Evolutionary conservation across 1,139 yeast genomes (phyloP).

Genomic region (Scheffersomyces segobiensis): DNA sequence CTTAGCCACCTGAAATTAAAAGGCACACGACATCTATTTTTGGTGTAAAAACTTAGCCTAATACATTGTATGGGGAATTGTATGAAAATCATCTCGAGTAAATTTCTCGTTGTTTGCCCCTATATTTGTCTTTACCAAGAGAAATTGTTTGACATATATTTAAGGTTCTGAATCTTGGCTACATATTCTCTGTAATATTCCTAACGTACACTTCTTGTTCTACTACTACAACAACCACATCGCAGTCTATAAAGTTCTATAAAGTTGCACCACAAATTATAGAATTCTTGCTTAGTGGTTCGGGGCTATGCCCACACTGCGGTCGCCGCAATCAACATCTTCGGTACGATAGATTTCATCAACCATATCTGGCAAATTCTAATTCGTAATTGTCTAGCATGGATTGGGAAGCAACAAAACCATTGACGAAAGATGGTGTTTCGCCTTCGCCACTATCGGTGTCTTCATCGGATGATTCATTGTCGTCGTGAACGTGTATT

Average conservation of each 20-base stretch:
- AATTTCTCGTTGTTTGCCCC: too few species aligned
- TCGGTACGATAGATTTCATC: not conserved
- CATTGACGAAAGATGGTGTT: not conserved
- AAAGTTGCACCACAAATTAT: too few species aligned
- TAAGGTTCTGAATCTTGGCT: too few species aligned
- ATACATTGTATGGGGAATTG: not conserved
- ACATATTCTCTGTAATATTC: too few species aligned
- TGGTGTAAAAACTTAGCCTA: not conserved
- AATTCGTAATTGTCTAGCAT: not conserved
- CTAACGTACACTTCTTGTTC: too few species aligned
- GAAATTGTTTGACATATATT: too few species aligned
- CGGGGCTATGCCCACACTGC: not conserved
- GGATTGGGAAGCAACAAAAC: not conserved
- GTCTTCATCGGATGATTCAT: conserved; percentile 1
- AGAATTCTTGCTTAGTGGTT: not conserved
- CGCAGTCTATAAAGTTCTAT: too few species aligned
- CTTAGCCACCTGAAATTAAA: not conserved
- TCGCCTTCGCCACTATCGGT: conserved; percentile 3
- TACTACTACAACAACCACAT: too few species aligned
- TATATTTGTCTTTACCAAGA: too few species aligned
- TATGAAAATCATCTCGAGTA: too few species aligned
- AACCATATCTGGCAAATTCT: not conserved
- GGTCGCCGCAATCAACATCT: not conserved
- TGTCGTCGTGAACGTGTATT: conserved; percentile 2
- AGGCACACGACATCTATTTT: not conserved